A percentile compares a stretch with the other conserved stretches of the same genome.
Conservation (phyloP, 2,329 filamentous ascomycete species). For the Fusarium sp. region DNA sequence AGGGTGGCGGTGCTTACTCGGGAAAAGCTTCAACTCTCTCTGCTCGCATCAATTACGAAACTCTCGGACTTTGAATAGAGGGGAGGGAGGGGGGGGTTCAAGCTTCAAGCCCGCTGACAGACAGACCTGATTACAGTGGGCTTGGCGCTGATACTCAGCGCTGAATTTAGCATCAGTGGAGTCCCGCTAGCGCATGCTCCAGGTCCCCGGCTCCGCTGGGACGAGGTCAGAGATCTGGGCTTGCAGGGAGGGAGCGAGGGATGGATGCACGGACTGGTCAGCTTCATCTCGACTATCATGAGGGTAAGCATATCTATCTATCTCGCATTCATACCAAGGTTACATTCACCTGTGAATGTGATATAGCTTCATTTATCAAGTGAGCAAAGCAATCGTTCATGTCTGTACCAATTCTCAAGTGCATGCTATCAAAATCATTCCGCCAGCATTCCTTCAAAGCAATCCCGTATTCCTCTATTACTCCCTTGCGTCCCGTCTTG, state of each 20-base stretch:
- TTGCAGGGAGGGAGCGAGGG: neutral
- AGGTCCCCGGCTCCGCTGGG: neutral
- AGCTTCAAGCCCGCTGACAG: slow-evolving; percentile 8
- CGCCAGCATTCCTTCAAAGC: neutral
- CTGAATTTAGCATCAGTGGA: slow-evolving; percentile 33
- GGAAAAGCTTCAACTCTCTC: neutral
- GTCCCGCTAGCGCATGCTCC: neutral
- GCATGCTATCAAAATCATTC: neutral
- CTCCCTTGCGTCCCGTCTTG: slow-evolving; percentile 1
- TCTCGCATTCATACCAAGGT: neutral
- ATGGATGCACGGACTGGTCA: neutral
- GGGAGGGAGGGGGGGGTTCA: neutral
- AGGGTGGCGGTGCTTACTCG: slow-evolving; percentile 30
- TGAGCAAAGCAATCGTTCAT: neutral
- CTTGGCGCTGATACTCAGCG: slow-evolving; percentile 25
- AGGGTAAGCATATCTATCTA: neutral
- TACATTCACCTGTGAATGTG: neutral
- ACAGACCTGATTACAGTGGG: slow-evolving; percentile 25
- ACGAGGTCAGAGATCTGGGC: neutral
- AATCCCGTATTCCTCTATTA: slow-evolving; percentile 22
- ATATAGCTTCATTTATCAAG: neutral
- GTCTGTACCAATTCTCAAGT: neutral
- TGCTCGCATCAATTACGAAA: neutral
- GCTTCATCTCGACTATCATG: neutral
- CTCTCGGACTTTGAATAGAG: neutral